Percentiles rank a stretch among this genome's conserved stretches.
Evolutionary conservation across 2,329 filamentous ascomycete genomes (phyloP).

Genomic region (Graphiopsis chlorocephala): DNA sequence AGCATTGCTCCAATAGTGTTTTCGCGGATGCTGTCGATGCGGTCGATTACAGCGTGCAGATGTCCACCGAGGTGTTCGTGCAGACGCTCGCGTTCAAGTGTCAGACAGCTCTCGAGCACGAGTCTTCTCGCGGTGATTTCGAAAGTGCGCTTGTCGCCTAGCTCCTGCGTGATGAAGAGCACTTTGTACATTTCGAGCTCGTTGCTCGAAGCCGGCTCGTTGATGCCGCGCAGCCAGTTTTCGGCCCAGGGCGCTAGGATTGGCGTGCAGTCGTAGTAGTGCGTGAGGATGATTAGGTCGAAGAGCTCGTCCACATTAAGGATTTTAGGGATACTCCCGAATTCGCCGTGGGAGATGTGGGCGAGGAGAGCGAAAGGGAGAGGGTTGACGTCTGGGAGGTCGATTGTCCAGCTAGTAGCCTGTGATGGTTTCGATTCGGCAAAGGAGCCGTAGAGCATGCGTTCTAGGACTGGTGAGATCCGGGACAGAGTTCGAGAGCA

Average conservation of each 20-base stretch:
- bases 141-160: conserved; percentile 10
- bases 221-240: conserved; percentile 5
- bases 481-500: background rate
- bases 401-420: background rate
- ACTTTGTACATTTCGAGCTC: conserved; percentile 16
- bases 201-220: conserved; percentile 1
- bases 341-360: conserved; percentile 42
- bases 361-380: conserved; percentile 22
- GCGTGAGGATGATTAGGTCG: conserved; percentile 25
- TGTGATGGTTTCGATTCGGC: background rate
- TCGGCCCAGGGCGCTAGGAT: conserved; percentile 18
- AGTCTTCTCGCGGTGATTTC: conserved; percentile 7
- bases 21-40: background rate
- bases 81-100: background rate
- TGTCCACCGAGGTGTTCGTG: background rate
- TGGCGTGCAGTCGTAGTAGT: conserved; percentile 20
- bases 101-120: background rate
- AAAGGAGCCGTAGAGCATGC: conserved; percentile 5
- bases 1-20: conserved; percentile 17
- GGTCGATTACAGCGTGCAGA: background rate
- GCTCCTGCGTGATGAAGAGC: conserved; percentile 17
- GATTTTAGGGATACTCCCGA: background rate
- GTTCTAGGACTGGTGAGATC: background rate
- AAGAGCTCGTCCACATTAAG: conserved; percentile 42
- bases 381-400: background rate